Percentiles rank a stretch among this genome's conserved stretches.
These are phyloP conservation scores for Lentinula aciculospora DNA, from an alignment of 768 basidiomycete species.

Conservation along the genomic window DNA sequence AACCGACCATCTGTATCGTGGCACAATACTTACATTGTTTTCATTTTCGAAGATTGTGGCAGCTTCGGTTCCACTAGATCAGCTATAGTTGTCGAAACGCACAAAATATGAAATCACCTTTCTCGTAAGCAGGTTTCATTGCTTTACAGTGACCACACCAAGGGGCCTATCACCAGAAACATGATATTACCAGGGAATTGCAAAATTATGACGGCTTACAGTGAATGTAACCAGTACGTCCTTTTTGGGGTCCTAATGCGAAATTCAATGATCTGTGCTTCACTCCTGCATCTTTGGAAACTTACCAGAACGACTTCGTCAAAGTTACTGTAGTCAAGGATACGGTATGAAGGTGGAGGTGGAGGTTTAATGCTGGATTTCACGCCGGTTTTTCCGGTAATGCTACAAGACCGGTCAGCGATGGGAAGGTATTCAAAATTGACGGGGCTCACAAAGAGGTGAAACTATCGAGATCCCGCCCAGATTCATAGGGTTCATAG, in stretches of 20 bases:
- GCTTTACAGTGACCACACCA: slow-evolving; percentile 97
- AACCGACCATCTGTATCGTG: neutral
- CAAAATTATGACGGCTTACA: slow-evolving; percentile 28
- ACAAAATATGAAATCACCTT: slow-evolving; percentile 34
- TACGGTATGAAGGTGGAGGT: slow-evolving; percentile 61
- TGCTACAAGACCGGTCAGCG: slow-evolving; percentile 32
- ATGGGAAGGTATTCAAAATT: neutral
- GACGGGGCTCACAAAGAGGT: slow-evolving; percentile 57
- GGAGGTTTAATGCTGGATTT: slow-evolving; percentile 88
- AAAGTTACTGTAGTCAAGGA: slow-evolving; percentile 71
- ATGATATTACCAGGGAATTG: neutral
- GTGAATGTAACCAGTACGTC: slow-evolving; percentile 85
- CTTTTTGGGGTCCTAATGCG: slow-evolving; percentile 55
- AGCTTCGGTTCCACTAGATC: slow-evolving; percentile 32
- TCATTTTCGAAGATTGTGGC: slow-evolving; percentile 77
- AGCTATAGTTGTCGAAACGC: neutral
- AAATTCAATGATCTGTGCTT: neutral
- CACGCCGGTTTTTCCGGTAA: slow-evolving; percentile 69
- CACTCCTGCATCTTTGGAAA: neutral
- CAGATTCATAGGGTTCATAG: slow-evolving; percentile 65
- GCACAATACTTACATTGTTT: slow-evolving; percentile 46
- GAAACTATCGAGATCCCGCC: slow-evolving; percentile 76
- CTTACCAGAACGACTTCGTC: slow-evolving; percentile 66
- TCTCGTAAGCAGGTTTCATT: slow-evolving; percentile 83
- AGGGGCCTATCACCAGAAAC: slow-evolving; percentile 37